Conservation (phyloP, 169 alveolate species). For the Cardiosporidium cionae region DNA sequence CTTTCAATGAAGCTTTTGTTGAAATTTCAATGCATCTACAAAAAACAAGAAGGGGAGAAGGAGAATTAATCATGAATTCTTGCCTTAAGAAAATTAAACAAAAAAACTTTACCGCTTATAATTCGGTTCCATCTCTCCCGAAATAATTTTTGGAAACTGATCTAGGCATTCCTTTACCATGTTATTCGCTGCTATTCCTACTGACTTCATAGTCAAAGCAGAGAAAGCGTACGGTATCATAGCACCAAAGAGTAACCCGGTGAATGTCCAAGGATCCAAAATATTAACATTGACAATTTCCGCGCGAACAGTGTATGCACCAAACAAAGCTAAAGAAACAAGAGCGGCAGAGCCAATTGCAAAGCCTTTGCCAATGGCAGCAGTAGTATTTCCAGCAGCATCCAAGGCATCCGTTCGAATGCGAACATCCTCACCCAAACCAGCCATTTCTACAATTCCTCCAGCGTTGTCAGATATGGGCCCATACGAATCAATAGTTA, state of each 20-base stretch:
- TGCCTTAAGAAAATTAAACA: not conserved
- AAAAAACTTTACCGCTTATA: slow-evolving; percentile 41
- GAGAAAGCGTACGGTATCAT: slow-evolving; percentile 81
- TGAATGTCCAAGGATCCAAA: slow-evolving; percentile 65
- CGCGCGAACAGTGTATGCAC: slow-evolving; percentile 77
- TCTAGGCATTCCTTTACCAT: slow-evolving; percentile 72
- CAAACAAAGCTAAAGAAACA: slow-evolving; percentile 77
- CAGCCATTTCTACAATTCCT: slow-evolving; percentile 86
- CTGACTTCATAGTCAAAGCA: slow-evolving; percentile 81
- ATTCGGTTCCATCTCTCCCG: slow-evolving; percentile 63
- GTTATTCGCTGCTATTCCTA: slow-evolving; percentile 76
- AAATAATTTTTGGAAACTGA: slow-evolving; percentile 63
- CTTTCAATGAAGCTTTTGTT: slow-evolving; percentile 67
- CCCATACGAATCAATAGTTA: slow-evolving; percentile 81
- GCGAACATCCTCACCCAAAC: slow-evolving; percentile 69
- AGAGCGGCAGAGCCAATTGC: slow-evolving; percentile 85
- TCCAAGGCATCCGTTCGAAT: slow-evolving; percentile 76
- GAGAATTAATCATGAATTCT: not conserved
- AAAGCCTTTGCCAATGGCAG: slow-evolving; percentile 82
- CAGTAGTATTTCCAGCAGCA: slow-evolving; percentile 86
- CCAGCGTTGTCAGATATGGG: slow-evolving; percentile 88
- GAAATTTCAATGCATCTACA: slow-evolving; percentile 66
- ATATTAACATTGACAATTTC: slow-evolving; percentile 46
- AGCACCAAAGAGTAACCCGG: slow-evolving; percentile 74
- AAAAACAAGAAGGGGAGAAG: not conserved